Base-by-base conservation (phyloP, 1,284 basidiomycete genomes). In the Puccinia triticina region DNA sequence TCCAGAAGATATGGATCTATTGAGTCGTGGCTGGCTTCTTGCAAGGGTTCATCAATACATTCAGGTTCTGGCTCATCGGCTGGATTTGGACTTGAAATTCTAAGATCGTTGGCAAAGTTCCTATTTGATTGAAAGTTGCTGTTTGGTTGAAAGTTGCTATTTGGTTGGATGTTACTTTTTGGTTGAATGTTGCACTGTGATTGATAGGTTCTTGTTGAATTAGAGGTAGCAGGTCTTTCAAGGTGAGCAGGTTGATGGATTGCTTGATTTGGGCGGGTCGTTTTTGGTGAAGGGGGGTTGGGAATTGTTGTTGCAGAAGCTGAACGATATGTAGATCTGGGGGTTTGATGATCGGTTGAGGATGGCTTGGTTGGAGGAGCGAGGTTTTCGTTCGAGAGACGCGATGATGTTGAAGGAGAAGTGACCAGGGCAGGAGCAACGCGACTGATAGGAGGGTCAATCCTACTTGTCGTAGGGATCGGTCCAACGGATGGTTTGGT, bases 351-450 rank as follows among this genome's bases (percentile, higher is more conserved):
- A 55, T 59, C 57, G 21, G 61, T 37, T 46, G 74, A 76, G 5
- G 53, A 61, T 43, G 53, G 55, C 16, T 55, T 76, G 40, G 40
- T 32, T 7, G 74, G 21, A 50, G 37, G 37, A 16, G 29, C 48
- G 18, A 34, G 50, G 34, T 53, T 50, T 46, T 79, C 77, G 50
- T 55, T 71, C 4, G 77, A 79, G 16, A 79, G n/a, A 37, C 77
- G 77, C 53, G 78, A 81, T 7, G 69, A 72, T 23, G 78, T 61
- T 34, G 69, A 81, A 29, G 78, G 69, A 23, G 69, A 81, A 34
- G 78, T 73, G 50, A 21, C 34, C 16, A 46, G 21, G 77, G 50
- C 26, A 40, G 53, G 53, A 26, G 50, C 26, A 55, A 71, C 34
- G 23, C 69, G 43, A 59, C 32, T 73, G 55, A 72, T 59, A 10